Evolutionary conservation across 495 filamentous ascomycete genomes (phyloP).

Genomic region (Aspergillus leporis): DNA sequence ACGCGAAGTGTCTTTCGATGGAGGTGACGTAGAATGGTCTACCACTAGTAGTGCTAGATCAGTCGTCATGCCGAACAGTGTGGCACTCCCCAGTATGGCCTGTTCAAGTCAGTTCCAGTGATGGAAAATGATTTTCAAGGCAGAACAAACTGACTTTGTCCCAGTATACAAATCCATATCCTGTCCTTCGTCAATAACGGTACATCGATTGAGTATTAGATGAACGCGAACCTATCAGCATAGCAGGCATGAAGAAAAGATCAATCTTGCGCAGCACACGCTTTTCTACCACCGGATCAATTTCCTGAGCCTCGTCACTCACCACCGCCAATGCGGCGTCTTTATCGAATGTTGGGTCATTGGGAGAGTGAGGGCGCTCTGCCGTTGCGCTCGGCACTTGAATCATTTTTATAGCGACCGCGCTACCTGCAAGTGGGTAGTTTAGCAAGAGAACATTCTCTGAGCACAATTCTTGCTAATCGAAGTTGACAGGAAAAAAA

Average conservation of each 20-base stretch:
- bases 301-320: constrained; percentile 48
- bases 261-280: constrained; percentile 73
- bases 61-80: constrained; percentile 72
- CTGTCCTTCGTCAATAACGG: constrained; percentile 16
- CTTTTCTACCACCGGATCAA: constrained; percentile 52
- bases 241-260: constrained; percentile 66
- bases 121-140: neutral
- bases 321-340: constrained; percentile 45
- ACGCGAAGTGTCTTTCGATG: constrained; percentile 58
- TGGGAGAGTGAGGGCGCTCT: neutral
- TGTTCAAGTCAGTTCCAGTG: constrained; percentile 24
- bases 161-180: constrained; percentile 75
- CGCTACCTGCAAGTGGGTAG: too few relatives aligned
- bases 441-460: neutral
- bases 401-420: constrained; percentile 3
- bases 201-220: neutral
- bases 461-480: neutral
- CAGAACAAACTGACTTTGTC: constrained; percentile 60
- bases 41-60: constrained; percentile 59
- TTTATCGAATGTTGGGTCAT: neutral
- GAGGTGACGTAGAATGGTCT: constrained; percentile 53
- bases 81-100: constrained; percentile 72
- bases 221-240: constrained; percentile 57
- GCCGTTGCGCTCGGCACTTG: constrained; percentile 11
- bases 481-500: neutral